Base-by-base conservation (phyloP, 2,329 filamentous ascomycete genomes). In the Incumbomyces lentus region DNA sequence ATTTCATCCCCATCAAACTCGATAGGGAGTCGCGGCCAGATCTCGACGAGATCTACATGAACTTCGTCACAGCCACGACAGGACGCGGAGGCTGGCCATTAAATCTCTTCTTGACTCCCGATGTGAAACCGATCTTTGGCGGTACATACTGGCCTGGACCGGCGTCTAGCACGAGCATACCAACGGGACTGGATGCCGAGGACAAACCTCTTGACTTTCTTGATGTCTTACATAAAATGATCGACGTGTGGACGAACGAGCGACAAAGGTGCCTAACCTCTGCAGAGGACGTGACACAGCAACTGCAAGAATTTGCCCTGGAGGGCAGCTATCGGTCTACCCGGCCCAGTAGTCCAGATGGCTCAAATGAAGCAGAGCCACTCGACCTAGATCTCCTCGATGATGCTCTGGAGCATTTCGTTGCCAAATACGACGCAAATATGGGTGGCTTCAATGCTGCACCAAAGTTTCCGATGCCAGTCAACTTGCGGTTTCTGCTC, bases 11-110 rank as follows among this genome's bases (percentile, higher is more conserved):
- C 3, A 81, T 96, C 62, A 84, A 95, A 58, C 78, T 96, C 59
- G 92, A 98, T 65, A 80, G 89, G 50, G 92, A 98, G 66, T 87
- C 95, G 66, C 81, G 90, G 19, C 90, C 90, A 7, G 89, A 96
- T 61, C 80, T 96, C 53, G 92, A 98, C 61, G 81, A 85, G 51
- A 89, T 96, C 54, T 96, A 96, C 64, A 95, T 95, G 87, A 95
- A 95, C 68, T 98, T 95, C 64, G 83, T 95, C 34, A 88, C 95
- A 63, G 90, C 90, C 1, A 90, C 92, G 10, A 94, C 84, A 49
- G 88, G 85, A 16, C 82, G 79, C 1, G 90, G 88, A 8, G 92
- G 92, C 33, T 96, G 92, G 89, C 92, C 92, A 1, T 69, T 96
- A 50, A 96, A 95, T 60, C 82, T 95, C n/a, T 96, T 98, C 62